Base-by-base conservation (phyloP, 2,329 filamentous ascomycete genomes). In the Neofusicoccum laricinum region DNA sequence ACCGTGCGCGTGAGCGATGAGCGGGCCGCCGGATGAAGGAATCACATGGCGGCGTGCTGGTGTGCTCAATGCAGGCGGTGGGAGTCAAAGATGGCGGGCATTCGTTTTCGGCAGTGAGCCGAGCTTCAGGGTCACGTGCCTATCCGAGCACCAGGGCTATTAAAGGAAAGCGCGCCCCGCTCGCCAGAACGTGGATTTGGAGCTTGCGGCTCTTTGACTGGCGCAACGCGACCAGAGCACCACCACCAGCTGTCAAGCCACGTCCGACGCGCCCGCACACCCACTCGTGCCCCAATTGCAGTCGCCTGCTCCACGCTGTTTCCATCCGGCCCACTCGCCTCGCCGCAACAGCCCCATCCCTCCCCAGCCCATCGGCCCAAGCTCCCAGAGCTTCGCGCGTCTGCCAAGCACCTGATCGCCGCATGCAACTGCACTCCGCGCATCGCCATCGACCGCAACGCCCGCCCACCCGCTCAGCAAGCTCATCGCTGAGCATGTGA, bases 401-500 rank as follows among this genome's bases (percentile, higher is more conserved):
- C 34, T 12, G 62, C 62, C 50, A 64, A 61, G 53, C 34, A 50
- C 41, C 19, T 21, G 40, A 64, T 51, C 38, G 63, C 36, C 63
- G 63, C 53, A 61, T 64, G 62, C 61, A 36, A 46, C 41, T 40
- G 32, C 53, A 45, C 34, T 36, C 46, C 45, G 45, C 63, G 55
- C 63, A 43, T 19, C 50, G 25, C 14, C 41, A 34, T 19, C 50
- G 43, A 21, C 53, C 36, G 30, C 43, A 40, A 17, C 19, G 14
- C 10, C 12, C 46, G 17, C 19, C 25, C 63, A 41, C 25, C 53
- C 36, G 36, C 53, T 34, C 53, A 50, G 40, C 10, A 41, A 45
- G 64, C 59, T 57, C 53, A 15, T 25, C 62, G 73, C 74, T 75
- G 75, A 70, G 71, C 70, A 67, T 68, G 68, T 69, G 62, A 66